Conservation (phyloP, 768 basidiomycete species). For the Amanita polypyramis region DNA sequence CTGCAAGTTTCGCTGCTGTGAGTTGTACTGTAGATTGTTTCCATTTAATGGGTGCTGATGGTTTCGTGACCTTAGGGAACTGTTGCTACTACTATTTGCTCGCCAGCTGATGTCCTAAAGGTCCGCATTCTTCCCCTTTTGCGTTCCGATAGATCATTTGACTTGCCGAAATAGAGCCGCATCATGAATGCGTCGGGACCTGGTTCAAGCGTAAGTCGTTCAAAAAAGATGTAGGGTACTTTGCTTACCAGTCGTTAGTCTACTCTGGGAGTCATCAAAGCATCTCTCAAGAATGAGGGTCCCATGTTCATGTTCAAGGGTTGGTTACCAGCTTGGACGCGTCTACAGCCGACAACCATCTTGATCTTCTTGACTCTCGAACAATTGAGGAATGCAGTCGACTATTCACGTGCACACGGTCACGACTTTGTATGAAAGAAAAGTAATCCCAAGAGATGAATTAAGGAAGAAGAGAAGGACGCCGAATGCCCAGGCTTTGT, state of each 20-base stretch:
- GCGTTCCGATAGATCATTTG: background rate
- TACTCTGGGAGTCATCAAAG: slow-evolving; percentile 57
- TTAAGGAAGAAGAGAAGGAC: background rate
- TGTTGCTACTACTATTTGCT: slow-evolving; percentile 83
- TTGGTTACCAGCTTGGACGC: slow-evolving; percentile 81
- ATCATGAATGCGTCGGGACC: slow-evolving; percentile 87
- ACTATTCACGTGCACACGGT: slow-evolving; percentile 41
- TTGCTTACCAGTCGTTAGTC: slow-evolving; percentile 31
- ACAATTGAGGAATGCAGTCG: slow-evolving; percentile 66
- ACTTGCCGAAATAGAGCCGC: slow-evolving; percentile 38
- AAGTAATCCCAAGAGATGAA: background rate
- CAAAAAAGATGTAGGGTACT: background rate
- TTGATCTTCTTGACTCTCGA: slow-evolving; percentile 81
- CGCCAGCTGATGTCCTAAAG: slow-evolving; percentile 82
- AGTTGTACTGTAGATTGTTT: slow-evolving; percentile 15
- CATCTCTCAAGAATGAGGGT: slow-evolving; percentile 64
- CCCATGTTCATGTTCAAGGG: slow-evolving; percentile 91
- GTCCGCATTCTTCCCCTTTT: slow-evolving; percentile 17
- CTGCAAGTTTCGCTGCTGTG: slow-evolving; percentile 80
- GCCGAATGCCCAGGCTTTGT: background rate
- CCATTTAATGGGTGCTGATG: background rate
- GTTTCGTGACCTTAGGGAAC: slow-evolving; percentile 43
- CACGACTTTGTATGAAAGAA: slow-evolving; percentile 17
- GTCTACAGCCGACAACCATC: slow-evolving; percentile 82
- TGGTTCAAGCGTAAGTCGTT: slow-evolving; percentile 52